Evolutionary conservation across 2,329 filamentous ascomycete species (phyloP).

Genomic region (Talaromyces sp.): DNA sequence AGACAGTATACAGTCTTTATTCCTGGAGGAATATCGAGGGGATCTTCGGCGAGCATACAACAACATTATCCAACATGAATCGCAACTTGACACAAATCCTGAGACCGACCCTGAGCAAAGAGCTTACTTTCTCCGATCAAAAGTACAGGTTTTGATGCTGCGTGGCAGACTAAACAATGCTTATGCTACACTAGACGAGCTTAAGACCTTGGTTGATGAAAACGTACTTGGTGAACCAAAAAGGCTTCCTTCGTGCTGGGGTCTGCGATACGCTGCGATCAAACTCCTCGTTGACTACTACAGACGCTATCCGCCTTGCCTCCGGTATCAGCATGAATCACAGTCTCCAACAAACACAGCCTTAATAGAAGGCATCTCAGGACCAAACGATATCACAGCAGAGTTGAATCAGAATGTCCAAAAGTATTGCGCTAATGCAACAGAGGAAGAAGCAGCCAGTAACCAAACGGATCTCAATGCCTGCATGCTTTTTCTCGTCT

Average conservation of each 20-base stretch:
- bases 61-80: slow-evolving; percentile 17
- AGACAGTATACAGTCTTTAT: slow-evolving; percentile 22
- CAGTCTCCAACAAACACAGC: slow-evolving; percentile 18
- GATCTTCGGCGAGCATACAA: slow-evolving; percentile 22
- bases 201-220: slow-evolving; percentile 19
- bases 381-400: slow-evolving; percentile 16
- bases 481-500: background rate
- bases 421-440: slow-evolving; percentile 15
- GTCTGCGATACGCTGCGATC: slow-evolving; percentile 24
- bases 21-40: slow-evolving; percentile 24
- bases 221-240: background rate
- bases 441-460: background rate
- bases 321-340: slow-evolving; percentile 25
- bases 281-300: slow-evolving; percentile 22
- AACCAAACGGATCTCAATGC: background rate
- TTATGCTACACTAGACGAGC: slow-evolving; percentile 17
- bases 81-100: background rate
- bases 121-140: slow-evolving; percentile 23
- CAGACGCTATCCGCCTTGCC: slow-evolving; percentile 22
- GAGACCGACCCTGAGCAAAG: slow-evolving; percentile 5
- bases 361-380: slow-evolving; percentile 20
- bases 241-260: slow-evolving; percentile 23
- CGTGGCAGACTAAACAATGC: slow-evolving; percentile 22
- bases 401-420: slow-evolving; percentile 19
- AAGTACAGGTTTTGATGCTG: slow-evolving; percentile 20